Base-by-base conservation (phyloP, 2,329 filamentous ascomycete species). In the Clonostachys rosea region DNA sequence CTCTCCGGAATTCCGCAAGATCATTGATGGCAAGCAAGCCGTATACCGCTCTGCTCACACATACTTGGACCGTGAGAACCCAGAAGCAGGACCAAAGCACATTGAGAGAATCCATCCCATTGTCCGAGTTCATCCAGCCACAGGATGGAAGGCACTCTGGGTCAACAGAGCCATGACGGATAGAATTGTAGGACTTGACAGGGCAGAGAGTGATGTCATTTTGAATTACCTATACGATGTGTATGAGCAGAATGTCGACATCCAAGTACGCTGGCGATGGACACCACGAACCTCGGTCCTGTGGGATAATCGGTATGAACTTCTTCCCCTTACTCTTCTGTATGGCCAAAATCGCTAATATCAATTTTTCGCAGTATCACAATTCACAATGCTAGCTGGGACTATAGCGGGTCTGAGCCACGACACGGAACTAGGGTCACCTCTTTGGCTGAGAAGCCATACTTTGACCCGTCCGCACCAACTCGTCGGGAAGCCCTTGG, bases 321-420 rank as follows among this genome's bases (percentile, higher is more conserved):
- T 10, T 81, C 24, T 4, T 7, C 24, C 70, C 24, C 40, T 13
- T 17, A 39, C 18, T 42, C 14, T 17, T 42, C 33, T 14, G 40
- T 13, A 30, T 42, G n/a, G 24, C 8, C 3, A 10, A 10, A 30
- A 30, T 10, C 17, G 14, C 16, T 18, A 14, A 42, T 30, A 12
- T 30, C 24, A 4, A 42, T 13, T 10, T 17, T 30, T 18, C 13
- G 4, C 2, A 81, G 81, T 37, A 84, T 87, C 49, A 87, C 86
- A 0, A 88, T 88, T 36, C 84, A 89, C 54, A 88, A 87, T 51
- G 85, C 84, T 0, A 84, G 79, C 55, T 89, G 84, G 83, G 84
- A 89, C 54, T 89, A 89, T 56, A 83, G 79, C 34, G 83, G 83
- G 2, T 73, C 68, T 17, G 72, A 87, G 58, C 82, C 85, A 0